Conservation (phyloP, 345 rosid genomes). For the Populus davidiana region DNA sequence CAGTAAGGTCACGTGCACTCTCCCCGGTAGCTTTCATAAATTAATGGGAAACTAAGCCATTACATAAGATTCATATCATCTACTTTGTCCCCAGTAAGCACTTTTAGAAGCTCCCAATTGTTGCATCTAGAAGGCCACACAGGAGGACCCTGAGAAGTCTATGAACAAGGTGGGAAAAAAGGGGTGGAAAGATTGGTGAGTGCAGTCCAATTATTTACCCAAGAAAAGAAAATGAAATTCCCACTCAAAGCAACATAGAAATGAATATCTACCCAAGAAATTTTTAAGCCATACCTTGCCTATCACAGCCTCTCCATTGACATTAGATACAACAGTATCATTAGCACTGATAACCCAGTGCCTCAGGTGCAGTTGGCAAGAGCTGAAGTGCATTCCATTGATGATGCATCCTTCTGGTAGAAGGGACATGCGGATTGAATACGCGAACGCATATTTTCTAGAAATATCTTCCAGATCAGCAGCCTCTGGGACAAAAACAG, state of each 20-base stretch:
- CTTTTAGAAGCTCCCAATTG: not conserved
- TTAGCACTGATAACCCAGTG: constrained; percentile 63
- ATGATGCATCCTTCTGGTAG: constrained; percentile 62
- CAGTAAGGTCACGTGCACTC: not conserved
- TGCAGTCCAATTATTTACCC: not conserved
- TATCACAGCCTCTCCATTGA: constrained; percentile 62
- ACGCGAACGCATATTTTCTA: constrained; percentile 47
- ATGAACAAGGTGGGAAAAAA: not conserved
- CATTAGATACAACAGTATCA: constrained; percentile 39
- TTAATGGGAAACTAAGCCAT: not conserved
- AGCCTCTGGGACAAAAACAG: constrained; percentile 72
- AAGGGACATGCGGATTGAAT: constrained; percentile 85
- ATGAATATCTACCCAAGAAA: not conserved
- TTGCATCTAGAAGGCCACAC: not conserved
- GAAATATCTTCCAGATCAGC: constrained; percentile 31
- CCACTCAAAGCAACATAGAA: not conserved
- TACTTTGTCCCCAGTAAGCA: not conserved
- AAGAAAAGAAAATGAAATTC: not conserved
- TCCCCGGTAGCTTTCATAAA: not conserved
- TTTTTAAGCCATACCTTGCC: constrained; percentile 48
- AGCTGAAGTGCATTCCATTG: constrained; percentile 50
- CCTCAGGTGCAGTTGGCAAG: constrained; percentile 68
- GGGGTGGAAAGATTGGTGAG: not conserved
- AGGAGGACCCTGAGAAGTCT: not conserved
- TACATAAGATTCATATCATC: not conserved